Base-by-base conservation (phyloP, 2,329 filamentous ascomycete species). In the Fusarium sororula region DNA sequence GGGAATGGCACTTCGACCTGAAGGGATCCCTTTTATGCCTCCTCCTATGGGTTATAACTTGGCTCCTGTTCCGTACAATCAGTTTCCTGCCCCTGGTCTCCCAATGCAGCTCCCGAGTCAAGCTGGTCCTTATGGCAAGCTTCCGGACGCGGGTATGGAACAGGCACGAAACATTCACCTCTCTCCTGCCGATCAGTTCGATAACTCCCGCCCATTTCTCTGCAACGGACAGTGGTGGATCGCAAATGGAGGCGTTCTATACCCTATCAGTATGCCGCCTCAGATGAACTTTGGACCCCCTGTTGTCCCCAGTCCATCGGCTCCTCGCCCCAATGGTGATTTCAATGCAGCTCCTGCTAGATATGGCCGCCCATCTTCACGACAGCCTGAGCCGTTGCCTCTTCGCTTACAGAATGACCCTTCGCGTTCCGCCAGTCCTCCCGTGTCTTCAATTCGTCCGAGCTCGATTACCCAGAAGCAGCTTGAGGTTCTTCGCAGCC, bases 401-500 rank as follows among this genome's bases (percentile, higher is more conserved):
- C 55, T 58, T 72, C 70, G 28, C 32, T 41, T 50, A 22, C 59
- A 48, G 18, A 54, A 50, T n/a, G 37, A 58, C 32, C 50, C 38
- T n/a, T 63, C 66, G n/a, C 44, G 51, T 17, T 50, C 68, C 24
- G 54, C 79, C 69, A 76, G 77, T 47, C 84, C 86, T 18, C 88
- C 86, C 6, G 83, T 87, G 30, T 90, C 89, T n/a, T 90, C 89
- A 12, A 91, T 91, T 70, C 85, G 85, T 28, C 86, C 86, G 8
- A 91, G 89, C 74, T 87, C 89, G n/a, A 89, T 91, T 73, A 90
- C 88, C 13, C 88, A 83, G 77, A 88, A 87, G 73, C 89, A 91
- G 73, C 85, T 91, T 56, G 84, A 86, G 28, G 81, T 82, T 47
- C 84, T 91, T 61, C 85, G 84, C 45, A 75, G 78, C n/a, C 85